phyloP scores from a whole-genome alignment of 2,329 filamentous ascomycete genomes.

The Ophiostoma perfectum region DNA sequence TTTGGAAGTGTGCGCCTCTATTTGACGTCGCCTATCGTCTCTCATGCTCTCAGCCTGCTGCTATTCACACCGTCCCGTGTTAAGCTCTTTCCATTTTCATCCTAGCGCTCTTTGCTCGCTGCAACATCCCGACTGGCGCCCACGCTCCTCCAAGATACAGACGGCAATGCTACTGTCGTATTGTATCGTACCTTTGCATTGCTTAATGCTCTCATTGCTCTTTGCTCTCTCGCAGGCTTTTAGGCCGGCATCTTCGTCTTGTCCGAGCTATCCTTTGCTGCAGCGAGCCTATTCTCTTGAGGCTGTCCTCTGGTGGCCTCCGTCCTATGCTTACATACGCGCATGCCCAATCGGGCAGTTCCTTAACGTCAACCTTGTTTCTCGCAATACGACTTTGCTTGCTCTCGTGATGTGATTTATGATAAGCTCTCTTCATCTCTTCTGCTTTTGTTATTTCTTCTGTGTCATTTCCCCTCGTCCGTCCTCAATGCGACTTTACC shows the following conservation, averaged over 20 bases:
- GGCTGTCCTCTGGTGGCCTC: too few species aligned
- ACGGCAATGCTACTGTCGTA: not conserved
- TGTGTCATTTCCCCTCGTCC: not conserved
- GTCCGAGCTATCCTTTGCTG: not conserved
- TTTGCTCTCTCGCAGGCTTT: not conserved
- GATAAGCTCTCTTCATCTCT: not conserved
- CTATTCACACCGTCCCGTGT: conserved; percentile 4
- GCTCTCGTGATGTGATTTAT: not conserved
- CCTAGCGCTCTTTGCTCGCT: not conserved
- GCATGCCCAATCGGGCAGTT: conserved; percentile 1
- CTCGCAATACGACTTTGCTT: not conserved
- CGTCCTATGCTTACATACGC: not conserved
- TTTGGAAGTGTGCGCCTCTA: not conserved
- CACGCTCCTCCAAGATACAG: not conserved
- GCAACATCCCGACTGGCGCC: not conserved
- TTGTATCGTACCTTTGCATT: not conserved
- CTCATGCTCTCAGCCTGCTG: not conserved
- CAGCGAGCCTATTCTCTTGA: not conserved
- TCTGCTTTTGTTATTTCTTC: not conserved
- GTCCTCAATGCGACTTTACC: not conserved
- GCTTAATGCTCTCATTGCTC: not conserved
- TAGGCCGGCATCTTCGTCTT: not conserved
- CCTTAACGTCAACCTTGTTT: not conserved
- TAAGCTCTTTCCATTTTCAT: not conserved
- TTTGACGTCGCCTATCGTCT: not conserved